Percentiles rank a stretch among this genome's conserved stretches.
Conservation (phyloP, 768 basidiomycete species). For the Pleurotus cornucopiae region DNA sequence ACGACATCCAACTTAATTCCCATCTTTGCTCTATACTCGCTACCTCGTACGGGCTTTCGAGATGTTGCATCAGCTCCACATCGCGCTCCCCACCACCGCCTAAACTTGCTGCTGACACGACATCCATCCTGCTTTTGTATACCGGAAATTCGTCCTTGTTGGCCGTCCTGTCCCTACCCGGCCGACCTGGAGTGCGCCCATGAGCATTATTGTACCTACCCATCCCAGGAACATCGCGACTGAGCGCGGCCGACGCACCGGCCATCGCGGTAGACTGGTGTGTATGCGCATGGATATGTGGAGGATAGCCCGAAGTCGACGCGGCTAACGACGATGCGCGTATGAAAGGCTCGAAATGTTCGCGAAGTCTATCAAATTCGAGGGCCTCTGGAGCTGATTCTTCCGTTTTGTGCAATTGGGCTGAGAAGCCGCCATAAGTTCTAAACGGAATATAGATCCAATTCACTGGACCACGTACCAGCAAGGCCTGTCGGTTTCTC, state of each 20-base stretch:
- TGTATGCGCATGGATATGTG: conserved; percentile 74
- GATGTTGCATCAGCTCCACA: conserved; percentile 62
- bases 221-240: conserved; percentile 83
- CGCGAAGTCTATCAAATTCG: conserved; percentile 92
- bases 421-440: conserved; percentile 34
- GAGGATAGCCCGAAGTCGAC: conserved; percentile 46
- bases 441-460: background rate
- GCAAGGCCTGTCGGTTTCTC: conserved; percentile 97
- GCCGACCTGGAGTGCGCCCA: conserved; percentile 38
- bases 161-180: conserved; percentile 56
- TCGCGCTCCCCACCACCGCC: conserved; percentile 65
- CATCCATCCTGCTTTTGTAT: conserved; percentile 70
- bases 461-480: conserved; percentile 41
- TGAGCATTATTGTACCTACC: conserved; percentile 66
- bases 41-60: conserved; percentile 60
- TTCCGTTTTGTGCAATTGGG: conserved; percentile 87
- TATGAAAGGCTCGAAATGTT: conserved; percentile 95
- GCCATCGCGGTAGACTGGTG: conserved; percentile 71
- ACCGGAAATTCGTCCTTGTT: conserved; percentile 78
- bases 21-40: conserved; percentile 77
- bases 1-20: conserved; percentile 73
- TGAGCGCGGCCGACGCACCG: conserved; percentile 84
- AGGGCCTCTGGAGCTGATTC: conserved; percentile 79
- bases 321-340: conserved; percentile 76
- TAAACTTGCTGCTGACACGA: conserved; percentile 48